phyloP scores from a whole-genome alignment of 2,329 filamentous ascomycete genomes.

The Alternaria consortialis region DNA sequence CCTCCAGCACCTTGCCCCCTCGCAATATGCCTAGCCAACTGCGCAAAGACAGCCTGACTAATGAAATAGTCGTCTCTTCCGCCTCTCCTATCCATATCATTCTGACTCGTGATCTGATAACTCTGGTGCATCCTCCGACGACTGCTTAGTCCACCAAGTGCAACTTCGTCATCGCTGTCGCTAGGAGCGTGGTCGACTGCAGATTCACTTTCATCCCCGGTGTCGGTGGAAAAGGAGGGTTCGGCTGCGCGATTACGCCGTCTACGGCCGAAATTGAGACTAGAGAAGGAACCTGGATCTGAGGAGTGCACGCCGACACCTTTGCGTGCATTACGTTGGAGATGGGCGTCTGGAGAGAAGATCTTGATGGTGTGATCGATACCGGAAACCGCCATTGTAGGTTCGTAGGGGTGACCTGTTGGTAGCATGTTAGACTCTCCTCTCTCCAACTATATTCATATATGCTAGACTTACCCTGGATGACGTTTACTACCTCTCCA shows the following conservation, averaged over 20 bases:
- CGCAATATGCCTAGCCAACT: constrained; percentile 47
- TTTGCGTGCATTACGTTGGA: constrained; percentile 65
- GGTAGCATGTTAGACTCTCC: constrained; percentile 18
- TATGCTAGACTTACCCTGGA: constrained; percentile 60
- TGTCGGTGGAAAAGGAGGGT: not conserved
- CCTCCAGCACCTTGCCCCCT: constrained; percentile 28
- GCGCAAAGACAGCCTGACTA: constrained; percentile 54
- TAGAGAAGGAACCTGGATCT: constrained; percentile 55
- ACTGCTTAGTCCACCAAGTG: constrained; percentile 61
- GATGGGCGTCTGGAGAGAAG: constrained; percentile 68
- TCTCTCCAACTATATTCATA: not conserved
- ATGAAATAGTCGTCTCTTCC: constrained; percentile 67
- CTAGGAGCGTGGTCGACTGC: constrained; percentile 22
- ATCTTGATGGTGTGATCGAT: constrained; percentile 76
- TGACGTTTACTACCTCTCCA: constrained; percentile 74
- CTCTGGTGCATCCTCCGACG: constrained; percentile 67
- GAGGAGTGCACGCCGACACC: constrained; percentile 66
- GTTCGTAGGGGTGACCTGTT: constrained; percentile 71
- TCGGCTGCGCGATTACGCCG: constrained; percentile 21
- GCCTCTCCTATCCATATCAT: constrained; percentile 67
- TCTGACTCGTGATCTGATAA: constrained; percentile 69
- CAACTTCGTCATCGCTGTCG: constrained; percentile 50
- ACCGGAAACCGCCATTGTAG: constrained; percentile 70
- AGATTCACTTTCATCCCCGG: constrained; percentile 2
- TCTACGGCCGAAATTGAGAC: constrained; percentile 41